A percentile compares a stretch with the other conserved stretches of the same genome.
Conservation (phyloP, 495 filamentous ascomycete genomes). For the Aspergillus homomorphus region DNA sequence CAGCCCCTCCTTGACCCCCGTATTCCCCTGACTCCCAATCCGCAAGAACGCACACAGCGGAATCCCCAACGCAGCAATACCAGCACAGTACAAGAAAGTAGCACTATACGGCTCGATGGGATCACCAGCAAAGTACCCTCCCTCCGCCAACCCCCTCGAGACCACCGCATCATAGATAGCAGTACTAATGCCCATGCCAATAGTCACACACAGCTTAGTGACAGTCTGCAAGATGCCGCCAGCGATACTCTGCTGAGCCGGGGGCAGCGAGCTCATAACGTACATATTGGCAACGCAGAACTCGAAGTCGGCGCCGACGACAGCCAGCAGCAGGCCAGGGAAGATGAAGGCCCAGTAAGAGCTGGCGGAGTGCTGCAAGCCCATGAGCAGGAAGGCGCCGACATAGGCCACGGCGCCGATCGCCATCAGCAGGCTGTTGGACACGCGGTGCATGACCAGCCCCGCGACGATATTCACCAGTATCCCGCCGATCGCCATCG, state of each 20-base stretch:
- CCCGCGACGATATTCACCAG: constrained; percentile 54
- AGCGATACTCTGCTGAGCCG: constrained; percentile 34
- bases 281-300: constrained; percentile 60
- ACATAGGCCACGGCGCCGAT: constrained; percentile 42
- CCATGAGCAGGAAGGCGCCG: constrained; percentile 53
- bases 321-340: constrained; percentile 46
- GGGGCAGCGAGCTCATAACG: constrained; percentile 39
- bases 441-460: constrained; percentile 51
- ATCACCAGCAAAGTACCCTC: background rate
- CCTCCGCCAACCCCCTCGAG: background rate
- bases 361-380: constrained; percentile 35
- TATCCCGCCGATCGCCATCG: constrained; percentile 51
- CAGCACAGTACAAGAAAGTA: constrained; percentile 2
- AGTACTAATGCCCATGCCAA: constrained; percentile 7
- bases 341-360: constrained; percentile 59
- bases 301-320: constrained; percentile 55
- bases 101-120: constrained; percentile 5
- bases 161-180: constrained; percentile 5
- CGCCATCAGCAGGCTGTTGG: constrained; percentile 46
- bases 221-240: constrained; percentile 40
- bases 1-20: background rate
- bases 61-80: background rate
- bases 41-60: constrained; percentile 5
- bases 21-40: constrained; percentile 2
- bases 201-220: constrained; percentile 24